phyloP scores from a whole-genome alignment of 2,329 filamentous ascomycete genomes.

The Emergomyces orientalis region DNA sequence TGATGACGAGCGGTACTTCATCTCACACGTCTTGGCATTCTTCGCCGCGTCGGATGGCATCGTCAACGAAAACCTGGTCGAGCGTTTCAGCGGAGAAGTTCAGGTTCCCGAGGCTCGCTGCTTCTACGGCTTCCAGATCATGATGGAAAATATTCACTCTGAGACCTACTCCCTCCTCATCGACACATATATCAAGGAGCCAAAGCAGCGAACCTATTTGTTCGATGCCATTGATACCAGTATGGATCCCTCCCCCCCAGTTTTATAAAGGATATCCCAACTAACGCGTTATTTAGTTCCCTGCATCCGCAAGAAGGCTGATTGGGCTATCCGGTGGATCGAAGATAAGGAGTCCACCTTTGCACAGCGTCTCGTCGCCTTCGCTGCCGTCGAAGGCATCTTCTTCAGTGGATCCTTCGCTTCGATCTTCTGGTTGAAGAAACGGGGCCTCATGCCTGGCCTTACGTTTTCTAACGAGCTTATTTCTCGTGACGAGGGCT shows the following conservation, averaged over 20 bases:
- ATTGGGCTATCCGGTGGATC: constrained; percentile 96
- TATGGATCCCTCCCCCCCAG: constrained; percentile 38
- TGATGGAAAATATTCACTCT: constrained; percentile 99
- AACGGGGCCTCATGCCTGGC: constrained; percentile 97
- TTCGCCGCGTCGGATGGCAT: constrained; percentile 98
- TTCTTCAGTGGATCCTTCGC: constrained; percentile 99
- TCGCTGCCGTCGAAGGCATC: constrained; percentile 96
- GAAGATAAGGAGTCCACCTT: constrained; percentile 88
- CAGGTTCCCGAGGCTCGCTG: constrained; percentile 96
- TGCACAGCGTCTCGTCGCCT: constrained; percentile 88
- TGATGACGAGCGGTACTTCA: constrained; percentile 95
- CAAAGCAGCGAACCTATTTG: constrained; percentile 82
- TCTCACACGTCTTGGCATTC: constrained; percentile 97
- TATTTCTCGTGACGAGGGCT: constrained; percentile 97
- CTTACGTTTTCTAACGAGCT: constrained; percentile 99
- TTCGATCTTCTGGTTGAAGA: constrained; percentile 99
- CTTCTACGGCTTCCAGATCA: constrained; percentile 99
- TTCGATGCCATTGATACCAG: constrained; percentile 99
- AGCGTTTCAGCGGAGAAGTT: constrained; percentile 94
- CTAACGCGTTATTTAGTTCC: constrained; percentile 53
- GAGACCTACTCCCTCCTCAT: constrained; percentile 99
- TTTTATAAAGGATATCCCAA: constrained; percentile 1
- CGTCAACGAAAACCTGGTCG: constrained; percentile 97
- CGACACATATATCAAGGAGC: constrained; percentile 98
- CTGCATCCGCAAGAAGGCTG: constrained; percentile 95